Conservation (phyloP, 2,329 filamentous ascomycete genomes). For the Chaetomium globosum region DNA sequence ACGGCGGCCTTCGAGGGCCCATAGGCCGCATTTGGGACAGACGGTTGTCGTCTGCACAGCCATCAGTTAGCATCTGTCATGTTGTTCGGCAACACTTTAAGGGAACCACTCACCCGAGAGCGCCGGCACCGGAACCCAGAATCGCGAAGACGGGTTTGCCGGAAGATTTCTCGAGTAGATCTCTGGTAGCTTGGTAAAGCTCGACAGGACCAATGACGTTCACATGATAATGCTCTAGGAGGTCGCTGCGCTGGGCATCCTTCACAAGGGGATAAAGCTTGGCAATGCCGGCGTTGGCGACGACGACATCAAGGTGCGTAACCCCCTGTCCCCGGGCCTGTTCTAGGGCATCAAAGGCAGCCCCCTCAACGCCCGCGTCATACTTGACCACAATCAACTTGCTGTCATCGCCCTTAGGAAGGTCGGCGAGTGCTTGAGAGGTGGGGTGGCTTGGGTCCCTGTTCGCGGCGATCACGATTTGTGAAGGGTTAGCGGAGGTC, state of each 20-base stretch:
- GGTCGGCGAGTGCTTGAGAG: constrained; percentile 19
- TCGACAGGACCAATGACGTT: constrained; percentile 49
- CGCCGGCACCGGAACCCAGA: constrained; percentile 43
- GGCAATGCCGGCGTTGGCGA: constrained; percentile 54
- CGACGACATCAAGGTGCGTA: constrained; percentile 52
- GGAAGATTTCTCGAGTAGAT: constrained; percentile 41
- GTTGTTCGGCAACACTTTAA: not conserved
- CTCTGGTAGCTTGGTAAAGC: constrained; percentile 43
- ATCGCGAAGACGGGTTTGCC: constrained; percentile 43
- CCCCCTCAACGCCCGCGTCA: constrained; percentile 41
- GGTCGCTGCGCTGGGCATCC: constrained; percentile 41
- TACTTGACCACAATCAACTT: constrained; percentile 44
- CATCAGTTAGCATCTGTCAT: not conserved
- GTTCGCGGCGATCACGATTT: constrained; percentile 28
- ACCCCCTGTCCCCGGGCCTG: constrained; percentile 39
- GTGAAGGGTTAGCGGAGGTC: not conserved
- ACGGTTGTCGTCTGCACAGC: not conserved
- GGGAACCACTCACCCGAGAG: constrained; percentile 36
- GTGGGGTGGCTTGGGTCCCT: constrained; percentile 18
- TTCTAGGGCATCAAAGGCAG: not conserved
- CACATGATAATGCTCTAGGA: constrained; percentile 47
- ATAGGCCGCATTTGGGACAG: not conserved
- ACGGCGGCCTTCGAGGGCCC: not conserved
- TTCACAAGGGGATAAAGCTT: constrained; percentile 37
- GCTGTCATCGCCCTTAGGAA: constrained; percentile 40